Percentiles rank a stretch among this genome's conserved stretches.
These are phyloP conservation scores for Oxytropis ochrocephala DNA, from an alignment of 306 rosid genomes.

Conservation along the genomic window DNA sequence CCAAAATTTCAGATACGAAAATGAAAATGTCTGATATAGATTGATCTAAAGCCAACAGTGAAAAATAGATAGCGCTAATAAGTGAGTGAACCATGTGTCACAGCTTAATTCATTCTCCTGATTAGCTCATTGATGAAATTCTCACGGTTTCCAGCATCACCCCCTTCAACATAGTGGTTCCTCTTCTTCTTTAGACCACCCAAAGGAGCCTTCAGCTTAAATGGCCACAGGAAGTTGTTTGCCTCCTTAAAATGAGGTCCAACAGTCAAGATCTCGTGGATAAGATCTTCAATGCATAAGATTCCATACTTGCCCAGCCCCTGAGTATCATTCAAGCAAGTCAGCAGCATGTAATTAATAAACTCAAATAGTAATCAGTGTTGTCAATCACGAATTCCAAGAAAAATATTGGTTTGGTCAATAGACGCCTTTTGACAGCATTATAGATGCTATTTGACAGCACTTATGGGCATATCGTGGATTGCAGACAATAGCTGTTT, in stretches of 20 bases:
- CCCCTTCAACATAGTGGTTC: slow-evolving; percentile 92
- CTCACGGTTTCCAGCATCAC: slow-evolving; percentile 93
- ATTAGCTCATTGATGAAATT: slow-evolving; percentile 83
- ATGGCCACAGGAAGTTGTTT: slow-evolving; percentile 89
- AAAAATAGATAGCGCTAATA: not conserved
- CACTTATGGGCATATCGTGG: too few relatives aligned
- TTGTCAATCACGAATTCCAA: too few relatives aligned
- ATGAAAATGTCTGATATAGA: not conserved
- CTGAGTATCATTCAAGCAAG: slow-evolving; percentile 19
- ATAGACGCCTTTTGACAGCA: too few relatives aligned
- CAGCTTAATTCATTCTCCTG: slow-evolving; percentile 63
- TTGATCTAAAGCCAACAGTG: slow-evolving; percentile 12
- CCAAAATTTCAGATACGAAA: slow-evolving; percentile 22
- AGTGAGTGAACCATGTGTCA: not conserved
- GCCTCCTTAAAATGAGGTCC: slow-evolving; percentile 96
- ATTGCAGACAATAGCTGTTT: too few relatives aligned
- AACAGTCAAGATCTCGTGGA: slow-evolving; percentile 76
- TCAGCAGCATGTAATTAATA: not conserved
- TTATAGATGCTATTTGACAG: too few relatives aligned
- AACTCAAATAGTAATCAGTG: not conserved
- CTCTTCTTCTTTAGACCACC: slow-evolving; percentile 91
- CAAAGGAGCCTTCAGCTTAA: slow-evolving; percentile 90
- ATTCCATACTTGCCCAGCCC: slow-evolving; percentile 71
- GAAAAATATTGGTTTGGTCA: too few relatives aligned
- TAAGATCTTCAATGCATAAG: slow-evolving; percentile 66